Evolutionary conservation across 2,329 filamentous ascomycete genomes (phyloP).

Genomic region (Hypoxylon sp.): DNA sequence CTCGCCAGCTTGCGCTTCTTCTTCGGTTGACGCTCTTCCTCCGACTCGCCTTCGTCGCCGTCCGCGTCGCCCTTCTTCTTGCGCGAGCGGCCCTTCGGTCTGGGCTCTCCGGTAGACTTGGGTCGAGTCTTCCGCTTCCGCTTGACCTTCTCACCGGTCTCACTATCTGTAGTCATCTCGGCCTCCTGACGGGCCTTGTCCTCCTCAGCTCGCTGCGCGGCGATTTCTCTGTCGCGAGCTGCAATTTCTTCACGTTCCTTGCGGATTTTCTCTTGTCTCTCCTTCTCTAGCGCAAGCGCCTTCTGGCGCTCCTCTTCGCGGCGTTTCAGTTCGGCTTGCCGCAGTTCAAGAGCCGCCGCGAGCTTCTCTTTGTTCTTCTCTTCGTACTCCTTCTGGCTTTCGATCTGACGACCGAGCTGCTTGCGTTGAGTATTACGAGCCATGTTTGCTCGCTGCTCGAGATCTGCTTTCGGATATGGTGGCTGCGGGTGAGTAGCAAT

Average conservation of each 20-base stretch:
- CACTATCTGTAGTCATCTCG: slow-evolving; percentile 83
- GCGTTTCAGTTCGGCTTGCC: slow-evolving; percentile 81
- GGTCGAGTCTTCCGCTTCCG: slow-evolving; percentile 74
- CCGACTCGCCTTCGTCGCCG: slow-evolving; percentile 61
- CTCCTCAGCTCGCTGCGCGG: slow-evolving; percentile 77
- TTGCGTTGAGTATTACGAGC: slow-evolving; percentile 93
- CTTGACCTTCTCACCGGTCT: slow-evolving; percentile 84
- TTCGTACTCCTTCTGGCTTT: slow-evolving; percentile 90
- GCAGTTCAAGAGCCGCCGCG: slow-evolving; percentile 79
- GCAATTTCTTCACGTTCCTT: slow-evolving; percentile 86
- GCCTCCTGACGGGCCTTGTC: slow-evolving; percentile 76
- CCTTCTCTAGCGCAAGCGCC: slow-evolving; percentile 75
- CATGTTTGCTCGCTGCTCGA: slow-evolving; percentile 98
- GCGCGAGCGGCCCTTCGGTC: slow-evolving; percentile 55
- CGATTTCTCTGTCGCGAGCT: slow-evolving; percentile 78
- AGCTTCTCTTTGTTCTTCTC: slow-evolving; percentile 92
- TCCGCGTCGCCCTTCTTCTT: slow-evolving; percentile 71
- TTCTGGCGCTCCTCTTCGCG: slow-evolving; percentile 81
- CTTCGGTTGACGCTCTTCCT: slow-evolving; percentile 66
- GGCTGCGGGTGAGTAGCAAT: slow-evolving; percentile 73
- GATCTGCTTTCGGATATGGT: slow-evolving; percentile 89
- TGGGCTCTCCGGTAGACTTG: slow-evolving; percentile 56
- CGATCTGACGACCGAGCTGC: slow-evolving; percentile 86
- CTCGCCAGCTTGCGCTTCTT: slow-evolving; percentile 70
- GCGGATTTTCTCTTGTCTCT: slow-evolving; percentile 83